These are phyloP conservation scores for Naganishia sp. DNA, from an alignment of 1,284 basidiomycete genomes.

Conservation along the genomic window DNA sequence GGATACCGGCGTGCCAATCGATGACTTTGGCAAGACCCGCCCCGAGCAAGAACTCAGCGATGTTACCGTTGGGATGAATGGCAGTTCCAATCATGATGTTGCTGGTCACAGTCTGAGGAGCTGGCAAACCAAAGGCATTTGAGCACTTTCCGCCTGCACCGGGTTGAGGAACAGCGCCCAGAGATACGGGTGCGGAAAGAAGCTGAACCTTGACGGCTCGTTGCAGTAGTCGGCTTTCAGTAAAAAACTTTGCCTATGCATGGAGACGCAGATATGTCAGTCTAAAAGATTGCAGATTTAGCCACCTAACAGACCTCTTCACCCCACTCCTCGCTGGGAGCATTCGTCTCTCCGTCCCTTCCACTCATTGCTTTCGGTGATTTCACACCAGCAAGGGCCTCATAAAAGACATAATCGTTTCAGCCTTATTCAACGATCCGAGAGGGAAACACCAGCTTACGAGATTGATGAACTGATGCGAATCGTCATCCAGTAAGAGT, in stretches of 20 bases:
- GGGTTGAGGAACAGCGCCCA: conserved; percentile 73
- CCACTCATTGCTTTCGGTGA: conserved; percentile 67
- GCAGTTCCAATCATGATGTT: conserved; percentile 88
- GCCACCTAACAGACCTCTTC: conserved; percentile 67
- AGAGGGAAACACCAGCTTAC: conserved; percentile 34
- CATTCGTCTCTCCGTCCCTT: conserved; percentile 66
- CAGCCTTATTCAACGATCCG: too few species aligned
- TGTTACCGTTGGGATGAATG: conserved; percentile 88
- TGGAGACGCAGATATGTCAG: neutral
- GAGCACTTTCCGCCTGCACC: conserved; percentile 60
- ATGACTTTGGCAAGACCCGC: conserved; percentile 87
- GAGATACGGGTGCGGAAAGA: conserved; percentile 76
- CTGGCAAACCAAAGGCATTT: conserved; percentile 48
- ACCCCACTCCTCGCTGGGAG: conserved; percentile 69
- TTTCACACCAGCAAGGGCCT: conserved; percentile 78
- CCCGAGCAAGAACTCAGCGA: conserved; percentile 83
- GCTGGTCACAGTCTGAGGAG: conserved; percentile 59
- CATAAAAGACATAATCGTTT: conserved; percentile 33
- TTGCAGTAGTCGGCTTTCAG: conserved; percentile 88
- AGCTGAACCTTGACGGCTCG: conserved; percentile 82
- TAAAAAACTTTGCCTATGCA: conserved; percentile 87
- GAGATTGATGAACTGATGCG: conserved; percentile 62
- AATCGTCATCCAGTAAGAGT: conserved; percentile 79
- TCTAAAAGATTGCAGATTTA: conserved; percentile 11
- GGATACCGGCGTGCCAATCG: conserved; percentile 97